A percentile compares a stretch with the other conserved stretches of the same genome.
phyloP scores from a whole-genome alignment of 345 rosid genomes.

The Trapa bicornis region DNA sequence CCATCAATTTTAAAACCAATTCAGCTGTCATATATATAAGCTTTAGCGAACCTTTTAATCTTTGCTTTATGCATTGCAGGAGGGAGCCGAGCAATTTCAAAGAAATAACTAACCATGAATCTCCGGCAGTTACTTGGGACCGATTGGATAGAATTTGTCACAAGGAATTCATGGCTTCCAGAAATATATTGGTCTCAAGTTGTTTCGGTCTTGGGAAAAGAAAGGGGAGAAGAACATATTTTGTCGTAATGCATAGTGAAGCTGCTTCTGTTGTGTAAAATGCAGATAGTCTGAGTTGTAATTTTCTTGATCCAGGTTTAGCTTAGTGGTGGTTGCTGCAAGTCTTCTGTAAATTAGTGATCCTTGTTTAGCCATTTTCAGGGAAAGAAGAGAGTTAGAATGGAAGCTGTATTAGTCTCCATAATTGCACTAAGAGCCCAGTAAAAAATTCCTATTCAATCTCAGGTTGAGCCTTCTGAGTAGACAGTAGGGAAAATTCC shows the following conservation, averaged over 20 bases:
- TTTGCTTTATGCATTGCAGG: neutral
- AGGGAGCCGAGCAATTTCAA: conserved; percentile 7
- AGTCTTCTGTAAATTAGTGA: neutral
- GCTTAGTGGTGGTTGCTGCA: neutral
- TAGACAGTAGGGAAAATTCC: no score
- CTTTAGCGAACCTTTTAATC: neutral
- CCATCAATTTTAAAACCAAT: no score
- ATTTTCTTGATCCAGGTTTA: neutral
- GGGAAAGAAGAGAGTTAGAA: no score
- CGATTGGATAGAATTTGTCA: no score
- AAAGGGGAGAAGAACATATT: neutral
- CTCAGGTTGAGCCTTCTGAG: no score
- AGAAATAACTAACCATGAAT: neutral
- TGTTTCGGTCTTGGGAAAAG: neutral
- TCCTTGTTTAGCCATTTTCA: neutral
- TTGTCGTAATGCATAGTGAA: neutral
- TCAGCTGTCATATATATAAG: neutral
- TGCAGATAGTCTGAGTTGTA: neutral
- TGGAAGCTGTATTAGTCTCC: no score
- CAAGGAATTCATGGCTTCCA: neutral
- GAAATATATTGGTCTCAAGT: neutral
- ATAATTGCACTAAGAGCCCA: no score
- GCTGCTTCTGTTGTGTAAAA: neutral
- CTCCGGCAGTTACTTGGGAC: neutral
- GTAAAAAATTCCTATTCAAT: no score